Base-by-base conservation (phyloP, 2,329 filamentous ascomycete species). In the Penicillium sp. region DNA sequence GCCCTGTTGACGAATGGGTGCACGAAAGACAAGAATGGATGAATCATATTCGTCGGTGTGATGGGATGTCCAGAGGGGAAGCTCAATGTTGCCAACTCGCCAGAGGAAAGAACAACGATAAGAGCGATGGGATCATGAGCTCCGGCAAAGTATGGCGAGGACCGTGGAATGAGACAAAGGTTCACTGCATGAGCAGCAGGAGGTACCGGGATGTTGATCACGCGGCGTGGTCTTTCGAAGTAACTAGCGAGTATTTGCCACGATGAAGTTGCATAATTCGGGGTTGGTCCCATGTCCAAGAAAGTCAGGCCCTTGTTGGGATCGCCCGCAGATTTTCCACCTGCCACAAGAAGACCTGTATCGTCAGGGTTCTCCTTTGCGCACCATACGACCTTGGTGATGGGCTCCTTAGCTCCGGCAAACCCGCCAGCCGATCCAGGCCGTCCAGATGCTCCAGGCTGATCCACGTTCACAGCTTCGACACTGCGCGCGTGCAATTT, bases 291-390 rank as follows among this genome's bases (percentile, higher is more conserved):
- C 48, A 98, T 76, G 57, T 98, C 93, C 48, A 97, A 77, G 55
- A 97, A 91, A 0, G 87, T 95, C 52, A 98, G 69, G 4, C 88
- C 88, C 66, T 87, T 90, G 4, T 82, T 79, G 4, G 81, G 75
- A 35, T 82, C 78, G 13, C 84, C 84, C 0, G 80, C 78, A 1
- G 80, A 75, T 52, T 85, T 80, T 4, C 93, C 93, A 28, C 93
- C 93, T 2, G 90, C 87, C 47, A 98, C 79, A 35, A 98, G 71
- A 25, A 98, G 76, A 1, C 84, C 91, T 13, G 90, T 97, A 61
- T 98, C 91, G 61, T 98, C 93, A 0, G 90, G 86, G 62, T 97
- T 95, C 50, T 84, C 79, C 66, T 96, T 96, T 48, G 88, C 91
- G 70, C 93, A 98, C 93, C 93, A 98, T 1, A 84, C 80, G 47